A percentile compares a stretch with the other conserved stretches of the same genome.
Conservation (phyloP, 2,329 filamentous ascomycete species). For the Penicillium sp. region DNA sequence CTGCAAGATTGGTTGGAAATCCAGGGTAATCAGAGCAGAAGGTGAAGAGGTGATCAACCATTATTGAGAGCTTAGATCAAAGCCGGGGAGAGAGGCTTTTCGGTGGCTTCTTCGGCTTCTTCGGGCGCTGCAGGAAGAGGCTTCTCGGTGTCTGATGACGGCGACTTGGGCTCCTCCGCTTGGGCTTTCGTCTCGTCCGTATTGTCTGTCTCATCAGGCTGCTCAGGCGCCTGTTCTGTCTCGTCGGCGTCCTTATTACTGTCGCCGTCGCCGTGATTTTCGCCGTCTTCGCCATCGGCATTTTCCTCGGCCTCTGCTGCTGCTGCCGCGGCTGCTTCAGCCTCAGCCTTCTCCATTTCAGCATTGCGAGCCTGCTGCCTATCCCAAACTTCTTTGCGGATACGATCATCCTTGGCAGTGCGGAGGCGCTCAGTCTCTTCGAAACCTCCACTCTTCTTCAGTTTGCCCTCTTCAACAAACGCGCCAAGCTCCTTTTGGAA, state of each 20-base stretch:
- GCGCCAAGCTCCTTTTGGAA: constrained; percentile 81
- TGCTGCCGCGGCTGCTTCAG: constrained; percentile 30
- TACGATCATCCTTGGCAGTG: constrained; percentile 82
- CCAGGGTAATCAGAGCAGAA: not conserved
- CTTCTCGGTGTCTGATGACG: not conserved
- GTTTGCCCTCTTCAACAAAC: constrained; percentile 85
- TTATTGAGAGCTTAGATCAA: not conserved
- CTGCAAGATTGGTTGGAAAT: too few species aligned
- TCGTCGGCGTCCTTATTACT: not conserved
- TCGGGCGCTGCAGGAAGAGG: not conserved
- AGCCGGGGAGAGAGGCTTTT: not conserved
- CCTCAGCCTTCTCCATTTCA: constrained; percentile 47
- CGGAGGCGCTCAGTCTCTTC: constrained; percentile 89
- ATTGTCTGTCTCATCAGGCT: not conserved
- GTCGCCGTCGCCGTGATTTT: not conserved
- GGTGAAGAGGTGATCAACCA: not conserved
- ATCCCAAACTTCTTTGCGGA: constrained; percentile 72
- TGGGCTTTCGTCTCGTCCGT: constrained; percentile 5
- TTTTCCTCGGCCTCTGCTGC: constrained; percentile 14
- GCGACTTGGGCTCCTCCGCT: constrained; percentile 5
- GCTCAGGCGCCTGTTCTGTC: not conserved
- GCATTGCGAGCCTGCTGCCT: constrained; percentile 53
- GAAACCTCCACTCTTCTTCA: constrained; percentile 94
- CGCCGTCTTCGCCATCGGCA: constrained; percentile 8
- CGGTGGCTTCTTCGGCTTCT: not conserved